Evolutionary conservation across 1,139 yeast genomes (phyloP).

Genomic region (Saccharomyces uvarum): DNA sequence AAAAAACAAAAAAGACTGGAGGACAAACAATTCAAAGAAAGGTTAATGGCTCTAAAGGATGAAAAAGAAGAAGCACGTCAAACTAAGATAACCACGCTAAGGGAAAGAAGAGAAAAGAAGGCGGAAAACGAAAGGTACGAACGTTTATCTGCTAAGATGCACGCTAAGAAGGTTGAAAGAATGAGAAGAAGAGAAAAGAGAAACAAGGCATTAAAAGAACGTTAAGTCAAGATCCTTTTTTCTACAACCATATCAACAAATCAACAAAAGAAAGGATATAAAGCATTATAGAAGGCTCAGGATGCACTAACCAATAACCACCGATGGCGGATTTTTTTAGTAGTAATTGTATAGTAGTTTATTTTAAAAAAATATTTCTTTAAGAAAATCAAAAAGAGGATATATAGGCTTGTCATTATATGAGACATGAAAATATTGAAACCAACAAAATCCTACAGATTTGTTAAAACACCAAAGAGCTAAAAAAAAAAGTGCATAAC

Average conservation of each 20-base stretch:
- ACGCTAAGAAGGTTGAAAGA: slow-evolving; percentile 71
- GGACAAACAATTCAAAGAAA: slow-evolving; percentile 37
- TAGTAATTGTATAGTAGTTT: background rate
- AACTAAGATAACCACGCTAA: slow-evolving; percentile 45
- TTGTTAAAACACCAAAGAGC: no score
- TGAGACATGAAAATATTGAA: background rate
- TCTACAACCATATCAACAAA: background rate
- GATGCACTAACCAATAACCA: background rate
- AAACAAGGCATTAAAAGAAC: slow-evolving; percentile 68
- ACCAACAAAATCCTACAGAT: no score
- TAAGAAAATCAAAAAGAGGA: background rate
- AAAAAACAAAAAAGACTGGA: slow-evolving; percentile 35
- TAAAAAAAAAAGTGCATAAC: background rate
- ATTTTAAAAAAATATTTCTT: background rate
- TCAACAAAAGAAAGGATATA: background rate
- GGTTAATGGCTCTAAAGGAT: slow-evolving; percentile 47
- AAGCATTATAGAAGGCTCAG: background rate
- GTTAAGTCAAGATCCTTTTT: slow-evolving; percentile 29
- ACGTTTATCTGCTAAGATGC: slow-evolving; percentile 63
- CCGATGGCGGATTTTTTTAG: background rate
- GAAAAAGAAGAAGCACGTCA: slow-evolving; percentile 53
- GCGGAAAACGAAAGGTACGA: slow-evolving; percentile 72
- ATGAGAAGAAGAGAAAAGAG: slow-evolving; percentile 75
- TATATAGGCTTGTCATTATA: background rate
- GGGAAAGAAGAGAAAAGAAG: slow-evolving; percentile 59